These are phyloP conservation scores for Psilocybe subaeruginosa DNA, from an alignment of 768 basidiomycete species.

Conservation along the genomic window DNA sequence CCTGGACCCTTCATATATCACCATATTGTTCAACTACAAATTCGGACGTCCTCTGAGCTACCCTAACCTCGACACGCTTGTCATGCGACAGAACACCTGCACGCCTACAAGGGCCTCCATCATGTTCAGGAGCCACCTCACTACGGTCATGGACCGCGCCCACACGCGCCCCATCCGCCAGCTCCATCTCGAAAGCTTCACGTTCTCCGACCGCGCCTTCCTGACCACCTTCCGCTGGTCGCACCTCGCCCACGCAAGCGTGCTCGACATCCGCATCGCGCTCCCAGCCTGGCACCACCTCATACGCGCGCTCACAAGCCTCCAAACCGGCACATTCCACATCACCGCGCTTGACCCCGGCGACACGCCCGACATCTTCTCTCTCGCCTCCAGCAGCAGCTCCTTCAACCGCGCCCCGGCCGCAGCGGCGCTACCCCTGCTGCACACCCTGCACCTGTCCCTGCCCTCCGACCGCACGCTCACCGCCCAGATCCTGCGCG, in stretches of 20 bases:
- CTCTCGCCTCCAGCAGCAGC: background rate
- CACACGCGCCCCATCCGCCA: background rate
- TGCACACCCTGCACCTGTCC: background rate
- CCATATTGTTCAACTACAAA: background rate
- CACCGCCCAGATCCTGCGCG: background rate
- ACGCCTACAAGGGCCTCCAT: background rate
- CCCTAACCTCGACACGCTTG: background rate
- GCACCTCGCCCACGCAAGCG: background rate
- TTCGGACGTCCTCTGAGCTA: background rate
- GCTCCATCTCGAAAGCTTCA: background rate
- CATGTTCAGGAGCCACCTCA: background rate
- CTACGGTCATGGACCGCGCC: background rate
- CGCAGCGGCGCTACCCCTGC: background rate
- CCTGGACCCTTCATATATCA: background rate
- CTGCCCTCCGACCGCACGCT: background rate
- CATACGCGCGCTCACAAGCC: background rate
- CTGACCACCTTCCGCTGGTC: background rate
- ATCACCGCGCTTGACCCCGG: background rate
- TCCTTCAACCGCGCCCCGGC: background rate
- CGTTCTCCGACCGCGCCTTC: background rate
- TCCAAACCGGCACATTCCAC: background rate
- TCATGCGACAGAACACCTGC: background rate
- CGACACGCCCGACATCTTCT: background rate
- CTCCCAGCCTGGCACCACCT: background rate
- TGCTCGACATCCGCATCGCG: background rate